Conservation (phyloP, 1,284 basidiomycete genomes). For the Tilletia setariae region DNA sequence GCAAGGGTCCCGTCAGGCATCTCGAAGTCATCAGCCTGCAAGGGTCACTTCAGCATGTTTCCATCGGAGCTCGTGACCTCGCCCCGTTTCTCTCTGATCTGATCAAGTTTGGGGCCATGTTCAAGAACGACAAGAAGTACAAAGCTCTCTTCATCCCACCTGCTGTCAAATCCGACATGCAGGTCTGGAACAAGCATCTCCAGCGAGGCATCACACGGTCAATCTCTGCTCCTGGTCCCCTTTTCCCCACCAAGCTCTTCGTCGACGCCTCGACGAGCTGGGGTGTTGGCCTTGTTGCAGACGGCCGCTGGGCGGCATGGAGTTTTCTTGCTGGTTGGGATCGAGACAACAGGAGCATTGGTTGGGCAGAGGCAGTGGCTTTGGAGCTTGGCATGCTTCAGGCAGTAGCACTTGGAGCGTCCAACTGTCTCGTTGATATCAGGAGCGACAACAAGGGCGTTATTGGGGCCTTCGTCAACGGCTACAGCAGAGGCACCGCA, state of each 20-base stretch:
- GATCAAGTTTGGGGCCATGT: neutral
- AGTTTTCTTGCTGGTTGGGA: neutral
- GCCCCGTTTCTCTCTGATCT: neutral
- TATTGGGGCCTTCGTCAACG: neutral
- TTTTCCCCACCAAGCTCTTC: neutral
- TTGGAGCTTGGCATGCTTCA: neutral
- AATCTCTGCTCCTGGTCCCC: neutral
- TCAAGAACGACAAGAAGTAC: neutral
- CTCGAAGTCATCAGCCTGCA: neutral
- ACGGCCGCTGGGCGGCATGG: neutral
- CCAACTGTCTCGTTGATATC: neutral
- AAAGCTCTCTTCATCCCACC: neutral
- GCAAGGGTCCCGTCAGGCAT: neutral
- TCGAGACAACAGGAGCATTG: neutral
- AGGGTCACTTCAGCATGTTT: neutral
- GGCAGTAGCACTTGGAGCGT: neutral
- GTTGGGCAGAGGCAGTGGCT: neutral
- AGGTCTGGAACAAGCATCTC: neutral
- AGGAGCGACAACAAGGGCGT: neutral
- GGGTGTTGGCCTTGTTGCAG: neutral
- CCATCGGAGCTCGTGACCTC: neutral
- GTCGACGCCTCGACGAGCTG: neutral
- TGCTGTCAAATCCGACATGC: neutral
- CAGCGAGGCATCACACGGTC: neutral
- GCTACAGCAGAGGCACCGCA: neutral